These are phyloP conservation scores for Aspergillus calidoustus DNA, from an alignment of 2,329 filamentous ascomycete genomes.

Conservation along the genomic window DNA sequence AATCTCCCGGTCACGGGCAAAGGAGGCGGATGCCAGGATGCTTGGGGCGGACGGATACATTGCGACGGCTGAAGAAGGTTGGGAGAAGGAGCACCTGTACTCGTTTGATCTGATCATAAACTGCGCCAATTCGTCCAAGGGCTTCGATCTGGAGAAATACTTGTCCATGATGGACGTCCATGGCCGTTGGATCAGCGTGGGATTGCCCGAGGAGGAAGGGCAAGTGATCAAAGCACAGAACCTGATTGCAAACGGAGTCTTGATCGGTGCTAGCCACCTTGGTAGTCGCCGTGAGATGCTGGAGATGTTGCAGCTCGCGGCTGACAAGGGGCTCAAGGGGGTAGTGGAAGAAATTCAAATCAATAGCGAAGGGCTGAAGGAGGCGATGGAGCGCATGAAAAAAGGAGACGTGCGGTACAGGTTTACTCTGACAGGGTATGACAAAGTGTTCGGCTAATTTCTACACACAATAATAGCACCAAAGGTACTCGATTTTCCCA, in stretches of 20 bases:
- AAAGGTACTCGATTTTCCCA: background rate
- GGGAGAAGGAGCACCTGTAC: constrained; percentile 59
- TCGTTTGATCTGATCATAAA: constrained; percentile 71
- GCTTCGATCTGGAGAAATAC: constrained; percentile 66
- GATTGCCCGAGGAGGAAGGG: constrained; percentile 76
- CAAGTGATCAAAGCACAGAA: constrained; percentile 73
- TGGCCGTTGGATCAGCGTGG: constrained; percentile 78
- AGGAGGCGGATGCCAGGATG: constrained; percentile 64
- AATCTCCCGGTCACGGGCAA: constrained; percentile 62
- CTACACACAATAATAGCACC: background rate
- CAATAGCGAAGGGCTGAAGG: constrained; percentile 68
- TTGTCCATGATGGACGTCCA: constrained; percentile 80
- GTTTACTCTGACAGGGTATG: constrained; percentile 65
- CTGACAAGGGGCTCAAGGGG: constrained; percentile 69
- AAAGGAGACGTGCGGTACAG: constrained; percentile 74
- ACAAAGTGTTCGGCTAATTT: constrained; percentile 37
- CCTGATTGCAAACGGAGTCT: constrained; percentile 73
- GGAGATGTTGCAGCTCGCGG: constrained; percentile 72
- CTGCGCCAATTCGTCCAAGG: constrained; percentile 75
- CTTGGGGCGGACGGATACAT: constrained; percentile 67
- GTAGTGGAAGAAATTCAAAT: constrained; percentile 76
- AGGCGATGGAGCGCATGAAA: constrained; percentile 71
- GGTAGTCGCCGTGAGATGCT: constrained; percentile 72
- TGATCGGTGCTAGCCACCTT: constrained; percentile 73
- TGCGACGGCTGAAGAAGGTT: constrained; percentile 60